A percentile compares a stretch with the other conserved stretches of the same genome.
Conservation (phyloP, 2,329 filamentous ascomycete species). For the Trichoderma koningiopsis region DNA sequence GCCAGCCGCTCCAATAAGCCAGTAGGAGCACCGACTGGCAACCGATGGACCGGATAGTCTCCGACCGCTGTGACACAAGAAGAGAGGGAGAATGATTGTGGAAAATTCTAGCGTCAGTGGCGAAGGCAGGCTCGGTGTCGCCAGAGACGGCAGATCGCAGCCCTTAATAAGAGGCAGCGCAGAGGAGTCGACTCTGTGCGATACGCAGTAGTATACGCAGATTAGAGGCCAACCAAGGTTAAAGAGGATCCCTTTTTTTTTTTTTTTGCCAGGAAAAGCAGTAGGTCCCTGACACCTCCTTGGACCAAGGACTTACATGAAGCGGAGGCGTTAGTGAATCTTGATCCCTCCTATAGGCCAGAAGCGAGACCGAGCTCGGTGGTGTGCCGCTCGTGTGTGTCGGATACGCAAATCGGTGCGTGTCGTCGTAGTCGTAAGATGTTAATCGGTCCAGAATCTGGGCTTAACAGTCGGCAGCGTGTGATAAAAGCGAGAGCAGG, state of each 20-base stretch:
- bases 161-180: neutral
- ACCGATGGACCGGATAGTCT: constrained; percentile 4
- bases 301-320: constrained; percentile 9
- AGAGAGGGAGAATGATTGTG: neutral
- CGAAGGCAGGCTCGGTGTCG: neutral
- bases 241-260: constrained; percentile 5
- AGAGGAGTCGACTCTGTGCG: neutral
- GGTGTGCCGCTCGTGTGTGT: constrained; percentile 19
- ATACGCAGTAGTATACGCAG: neutral
- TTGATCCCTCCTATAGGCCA: constrained; percentile 17
- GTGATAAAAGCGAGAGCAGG: neutral
- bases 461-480: constrained; percentile 9
- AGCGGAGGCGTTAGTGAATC: constrained; percentile 22
- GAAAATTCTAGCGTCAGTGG: neutral
- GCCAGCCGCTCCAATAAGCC: neutral
- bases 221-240: neutral
- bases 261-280: neutral
- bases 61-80: neutral
- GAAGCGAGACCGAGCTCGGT: constrained; percentile 7
- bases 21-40: neutral
- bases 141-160: neutral
- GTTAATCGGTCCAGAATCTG: constrained; percentile 3
- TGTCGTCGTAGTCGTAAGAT: neutral
- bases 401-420: constrained; percentile 18
- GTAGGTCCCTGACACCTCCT: constrained; percentile 10